Base-by-base conservation (phyloP, 2,329 filamentous ascomycete genomes). In the Pestalotiopsis sp. region DNA sequence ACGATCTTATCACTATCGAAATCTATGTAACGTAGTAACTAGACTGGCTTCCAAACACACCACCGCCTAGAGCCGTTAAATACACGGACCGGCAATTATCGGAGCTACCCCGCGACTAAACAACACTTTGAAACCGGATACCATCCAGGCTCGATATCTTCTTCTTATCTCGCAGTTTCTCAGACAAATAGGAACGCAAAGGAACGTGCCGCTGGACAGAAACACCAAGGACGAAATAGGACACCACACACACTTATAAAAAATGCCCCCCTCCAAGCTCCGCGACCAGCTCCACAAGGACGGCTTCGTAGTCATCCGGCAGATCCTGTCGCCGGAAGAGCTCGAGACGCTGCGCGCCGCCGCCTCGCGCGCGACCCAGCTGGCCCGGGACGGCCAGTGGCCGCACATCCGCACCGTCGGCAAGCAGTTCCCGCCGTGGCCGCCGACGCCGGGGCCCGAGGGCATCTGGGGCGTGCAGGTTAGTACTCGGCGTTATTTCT, bases 341-440 rank as follows among this genome's bases (percentile, higher is more conserved):
- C 83, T 96, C 59, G 70, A 82, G 27, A 74, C 81, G 23, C 89
- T 95, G 71, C 91, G 90, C 74, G 76, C 78, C 66, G 90, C 90
- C 57, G 88, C 90, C 64, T 76, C 82, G 41, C 79, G 85, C 68
- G 86, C 88, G n/a, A 89, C 90, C 23, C 76, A 81, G 2, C 82
- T 88, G 57, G 91, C 92, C 57, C 89, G 92, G 71, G 74, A 83
- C n/a, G 93, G 93, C 49, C 76, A 85, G 71, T 97, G 94, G 94
- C 93, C 93, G 3, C 87, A 92, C 80, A 90, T 97, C 75, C 92
- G 94, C 72, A 95, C 93, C 0, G 88, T 96, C 2, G 93, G 93
- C 66, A 97, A 97, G 80, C 94, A 97, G 80, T 97, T 97, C 81
- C 94, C 94, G 0, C 94, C 94, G 0, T 97, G 94, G 94, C 83